Evolutionary conservation across 345 rosid species (phyloP).

Genomic region (Salix purpurea): DNA sequence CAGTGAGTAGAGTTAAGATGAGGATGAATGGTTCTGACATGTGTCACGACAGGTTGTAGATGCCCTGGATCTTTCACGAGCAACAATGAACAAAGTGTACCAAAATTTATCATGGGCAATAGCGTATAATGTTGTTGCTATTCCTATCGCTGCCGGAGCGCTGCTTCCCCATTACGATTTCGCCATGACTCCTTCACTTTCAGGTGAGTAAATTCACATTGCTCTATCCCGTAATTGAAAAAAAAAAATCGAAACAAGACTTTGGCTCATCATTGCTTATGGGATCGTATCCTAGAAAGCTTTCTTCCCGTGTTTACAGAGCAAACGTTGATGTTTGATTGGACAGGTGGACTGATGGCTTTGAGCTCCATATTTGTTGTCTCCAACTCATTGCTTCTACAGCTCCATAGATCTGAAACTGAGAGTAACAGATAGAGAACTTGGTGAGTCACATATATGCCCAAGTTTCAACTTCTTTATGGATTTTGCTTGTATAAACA

Average conservation of each 20-base stretch:
- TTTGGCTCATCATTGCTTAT: too few relatives aligned
- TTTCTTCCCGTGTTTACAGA: neutral
- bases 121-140: constrained; percentile 68
- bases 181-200: constrained; percentile 89
- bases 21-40: neutral
- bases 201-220: constrained; percentile 43
- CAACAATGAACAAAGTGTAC: constrained; percentile 84
- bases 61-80: constrained; percentile 76
- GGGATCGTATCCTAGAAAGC: neutral
- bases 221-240: neutral
- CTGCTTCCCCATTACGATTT: constrained; percentile 79
- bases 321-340: neutral
- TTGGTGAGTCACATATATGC: neutral
- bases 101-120: constrained; percentile 91
- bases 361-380: constrained; percentile 85
- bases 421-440: constrained; percentile 21
- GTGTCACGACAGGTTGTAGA: constrained; percentile 57
- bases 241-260: too few relatives aligned
- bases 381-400: constrained; percentile 78
- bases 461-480: neutral
- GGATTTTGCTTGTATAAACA: neutral
- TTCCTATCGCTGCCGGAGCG: constrained; percentile 87
- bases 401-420: constrained; percentile 45
- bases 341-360: constrained; percentile 88
- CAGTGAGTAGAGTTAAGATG: neutral